phyloP scores from a whole-genome alignment of 2,329 filamentous ascomycete species.

The Cordyceps militaris region DNA sequence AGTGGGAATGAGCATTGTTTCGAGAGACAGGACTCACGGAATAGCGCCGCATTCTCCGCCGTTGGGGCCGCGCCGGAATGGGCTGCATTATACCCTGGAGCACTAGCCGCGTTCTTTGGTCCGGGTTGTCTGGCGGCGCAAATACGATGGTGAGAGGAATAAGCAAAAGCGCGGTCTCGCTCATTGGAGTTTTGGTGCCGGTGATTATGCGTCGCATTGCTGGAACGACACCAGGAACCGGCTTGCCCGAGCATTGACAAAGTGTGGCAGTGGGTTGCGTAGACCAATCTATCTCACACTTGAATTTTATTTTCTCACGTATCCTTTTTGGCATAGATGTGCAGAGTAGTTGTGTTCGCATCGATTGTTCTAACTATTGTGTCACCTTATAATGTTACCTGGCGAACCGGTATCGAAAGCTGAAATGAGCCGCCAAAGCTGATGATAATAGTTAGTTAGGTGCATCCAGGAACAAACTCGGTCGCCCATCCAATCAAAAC shows the following conservation, averaged over 20 bases:
- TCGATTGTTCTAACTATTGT: too few species aligned
- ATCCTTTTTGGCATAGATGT: too few species aligned
- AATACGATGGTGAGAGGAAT: not conserved
- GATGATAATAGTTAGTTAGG: not conserved
- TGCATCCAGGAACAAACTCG: not conserved
- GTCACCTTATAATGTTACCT: too few species aligned
- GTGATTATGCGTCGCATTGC: not conserved
- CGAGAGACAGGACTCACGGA: not conserved
- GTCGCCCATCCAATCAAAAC: not conserved
- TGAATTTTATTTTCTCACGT: too few species aligned
- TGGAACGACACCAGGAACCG: not conserved
- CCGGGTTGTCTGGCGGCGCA: not conserved
- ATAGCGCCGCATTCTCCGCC: not conserved
- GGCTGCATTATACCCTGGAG: not conserved
- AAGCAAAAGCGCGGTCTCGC: not conserved
- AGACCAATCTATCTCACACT: too few species aligned
- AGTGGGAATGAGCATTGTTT: not conserved
- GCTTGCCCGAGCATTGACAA: not conserved
- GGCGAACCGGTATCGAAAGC: not conserved
- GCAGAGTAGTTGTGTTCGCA: too few species aligned
- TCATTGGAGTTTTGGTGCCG: not conserved
- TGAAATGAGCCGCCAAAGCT: not conserved
- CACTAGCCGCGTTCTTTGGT: not conserved
- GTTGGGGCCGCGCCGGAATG: not conserved
- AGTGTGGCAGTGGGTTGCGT: too few species aligned